These are phyloP conservation scores for Calocera viscosa DNA, from an alignment of 768 basidiomycete species.

Conservation along the genomic window DNA sequence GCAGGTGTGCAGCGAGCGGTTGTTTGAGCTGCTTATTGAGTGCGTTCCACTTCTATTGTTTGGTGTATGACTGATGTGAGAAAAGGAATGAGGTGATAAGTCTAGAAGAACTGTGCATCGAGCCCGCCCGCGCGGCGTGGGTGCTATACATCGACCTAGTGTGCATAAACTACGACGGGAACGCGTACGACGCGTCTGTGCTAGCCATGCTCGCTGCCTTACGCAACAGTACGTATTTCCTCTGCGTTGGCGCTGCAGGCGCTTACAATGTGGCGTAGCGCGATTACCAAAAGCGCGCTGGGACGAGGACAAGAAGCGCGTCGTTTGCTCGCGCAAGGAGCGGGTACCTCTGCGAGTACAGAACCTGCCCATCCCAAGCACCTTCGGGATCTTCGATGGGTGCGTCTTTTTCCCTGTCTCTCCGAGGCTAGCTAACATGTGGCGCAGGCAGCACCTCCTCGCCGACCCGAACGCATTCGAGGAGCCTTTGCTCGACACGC, in stretches of 20 bases:
- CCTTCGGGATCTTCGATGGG: slow-evolving; percentile 77
- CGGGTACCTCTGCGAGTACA: slow-evolving; percentile 38
- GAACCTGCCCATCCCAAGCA: slow-evolving; percentile 39
- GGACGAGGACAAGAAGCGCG: slow-evolving; percentile 51
- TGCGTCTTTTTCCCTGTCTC: slow-evolving; percentile 29
- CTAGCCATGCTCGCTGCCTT: slow-evolving; percentile 80
- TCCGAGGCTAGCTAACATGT: not conserved
- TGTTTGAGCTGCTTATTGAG: slow-evolving; percentile 68
- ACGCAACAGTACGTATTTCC: slow-evolving; percentile 52
- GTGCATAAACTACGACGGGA: slow-evolving; percentile 96
- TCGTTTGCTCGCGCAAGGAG: slow-evolving; percentile 45
- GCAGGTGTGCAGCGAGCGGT: slow-evolving; percentile 71
- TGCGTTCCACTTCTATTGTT: slow-evolving; percentile 29
- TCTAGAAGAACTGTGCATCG: slow-evolving; percentile 61
- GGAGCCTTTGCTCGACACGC: slow-evolving; percentile 67
- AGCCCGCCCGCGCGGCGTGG: slow-evolving; percentile 72
- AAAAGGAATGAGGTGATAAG: slow-evolving; percentile 54
- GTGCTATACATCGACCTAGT: slow-evolving; percentile 89
- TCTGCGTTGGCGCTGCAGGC: not conserved
- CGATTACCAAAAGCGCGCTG: slow-evolving; percentile 57
- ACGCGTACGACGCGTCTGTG: slow-evolving; percentile 80
- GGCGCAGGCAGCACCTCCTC: slow-evolving; percentile 46
- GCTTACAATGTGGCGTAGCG: slow-evolving; percentile 33
- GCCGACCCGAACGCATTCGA: slow-evolving; percentile 86
- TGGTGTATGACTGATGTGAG: not conserved